Conservation (phyloP, 225 moss, liverwort and hornwort species). For the Sphagnum tenellum region DNA sequence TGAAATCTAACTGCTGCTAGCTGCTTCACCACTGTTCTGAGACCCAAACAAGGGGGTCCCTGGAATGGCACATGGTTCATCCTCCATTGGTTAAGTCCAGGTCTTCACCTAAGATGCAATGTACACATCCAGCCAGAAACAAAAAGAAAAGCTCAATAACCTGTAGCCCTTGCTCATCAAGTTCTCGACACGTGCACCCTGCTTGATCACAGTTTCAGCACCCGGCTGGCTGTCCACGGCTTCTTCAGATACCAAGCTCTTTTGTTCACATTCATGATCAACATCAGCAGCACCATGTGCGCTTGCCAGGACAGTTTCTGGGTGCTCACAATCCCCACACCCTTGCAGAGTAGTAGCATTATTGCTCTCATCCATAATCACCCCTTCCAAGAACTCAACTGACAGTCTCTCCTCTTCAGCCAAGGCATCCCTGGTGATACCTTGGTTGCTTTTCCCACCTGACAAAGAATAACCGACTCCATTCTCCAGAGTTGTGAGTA, state of each 20-base stretch:
- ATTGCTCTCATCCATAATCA: slow-evolving; percentile 27
- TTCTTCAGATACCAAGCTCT: no score
- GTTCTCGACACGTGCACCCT: slow-evolving; percentile 6
- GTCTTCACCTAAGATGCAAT: not conserved
- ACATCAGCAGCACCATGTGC: not conserved
- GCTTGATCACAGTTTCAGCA: no score
- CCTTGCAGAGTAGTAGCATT: slow-evolving; percentile 17
- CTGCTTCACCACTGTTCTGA: no score
- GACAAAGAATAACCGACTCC: slow-evolving; percentile 22
- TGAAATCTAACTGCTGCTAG: no score
- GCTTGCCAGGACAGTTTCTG: slow-evolving; percentile 20
- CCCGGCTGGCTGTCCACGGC: no score
- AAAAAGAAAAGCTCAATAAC: slow-evolving; percentile 1
- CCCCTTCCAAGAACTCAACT: slow-evolving; percentile 70
- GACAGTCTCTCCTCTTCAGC: slow-evolving; percentile 74
- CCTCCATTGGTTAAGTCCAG: no score
- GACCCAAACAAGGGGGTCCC: no score
- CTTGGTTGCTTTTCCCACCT: slow-evolving; percentile 26
- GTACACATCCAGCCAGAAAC: not conserved
- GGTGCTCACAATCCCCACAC: no score
- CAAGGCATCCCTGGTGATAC: slow-evolving; percentile 23
- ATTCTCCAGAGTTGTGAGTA: slow-evolving; percentile 21
- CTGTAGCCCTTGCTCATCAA: slow-evolving; percentile 37
- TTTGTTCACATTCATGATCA: no score
- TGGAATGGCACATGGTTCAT: no score